phyloP scores from a whole-genome alignment of 169 alveolate genomes.

The Cardiosporidium cionae region DNA sequence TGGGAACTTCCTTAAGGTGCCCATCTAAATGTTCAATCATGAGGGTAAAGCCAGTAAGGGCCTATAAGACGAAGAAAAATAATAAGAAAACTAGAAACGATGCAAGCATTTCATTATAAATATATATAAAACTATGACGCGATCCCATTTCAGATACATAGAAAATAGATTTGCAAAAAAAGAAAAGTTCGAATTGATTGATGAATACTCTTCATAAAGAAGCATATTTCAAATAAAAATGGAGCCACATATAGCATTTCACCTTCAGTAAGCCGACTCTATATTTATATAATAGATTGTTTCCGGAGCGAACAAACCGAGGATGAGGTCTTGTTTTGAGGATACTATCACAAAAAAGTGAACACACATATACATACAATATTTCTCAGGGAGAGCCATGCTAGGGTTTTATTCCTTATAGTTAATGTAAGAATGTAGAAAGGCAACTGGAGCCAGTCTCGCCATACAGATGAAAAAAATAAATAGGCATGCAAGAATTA shows the following conservation, averaged over 20 bases:
- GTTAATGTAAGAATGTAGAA: background rate
- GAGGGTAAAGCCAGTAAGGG: conserved; percentile 46
- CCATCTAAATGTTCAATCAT: conserved; percentile 45
- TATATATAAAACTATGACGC: no score
- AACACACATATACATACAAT: background rate
- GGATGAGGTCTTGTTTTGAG: conserved; percentile 40
- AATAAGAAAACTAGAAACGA: background rate
- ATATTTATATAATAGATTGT: conserved; percentile 41
- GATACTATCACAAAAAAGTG: conserved; percentile 4
- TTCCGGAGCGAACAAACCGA: conserved; percentile 44
- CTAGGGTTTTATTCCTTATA: background rate
- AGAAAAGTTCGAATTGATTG: no score
- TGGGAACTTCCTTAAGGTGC: conserved; percentile 27
- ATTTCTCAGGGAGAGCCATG: background rate
- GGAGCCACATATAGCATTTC: no score
- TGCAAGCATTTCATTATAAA: background rate
- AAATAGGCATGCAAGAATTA: background rate
- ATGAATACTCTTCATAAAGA: no score
- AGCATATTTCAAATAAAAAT: no score
- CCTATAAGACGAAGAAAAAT: background rate
- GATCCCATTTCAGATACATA: no score
- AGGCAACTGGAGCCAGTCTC: background rate
- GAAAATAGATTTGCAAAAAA: no score
- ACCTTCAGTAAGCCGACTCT: conserved; percentile 36
- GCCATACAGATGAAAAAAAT: no score